These are phyloP conservation scores for Erodium maritimum DNA, from an alignment of 345 rosid species.

Conservation along the genomic window DNA sequence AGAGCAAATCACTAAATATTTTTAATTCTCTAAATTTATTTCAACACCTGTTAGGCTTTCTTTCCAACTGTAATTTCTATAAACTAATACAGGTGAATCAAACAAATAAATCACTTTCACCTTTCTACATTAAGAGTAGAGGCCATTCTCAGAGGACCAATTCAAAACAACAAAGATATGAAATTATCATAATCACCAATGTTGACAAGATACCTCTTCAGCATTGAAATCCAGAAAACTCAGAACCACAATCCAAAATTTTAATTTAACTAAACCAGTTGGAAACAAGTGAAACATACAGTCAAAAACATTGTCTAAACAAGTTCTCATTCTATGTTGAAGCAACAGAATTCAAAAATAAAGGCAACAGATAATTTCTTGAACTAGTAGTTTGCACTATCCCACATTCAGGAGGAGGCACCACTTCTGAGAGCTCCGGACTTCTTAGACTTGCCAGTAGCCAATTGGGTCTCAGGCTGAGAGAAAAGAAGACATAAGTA, in stretches of 20 bases:
- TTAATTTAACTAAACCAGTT: slow-evolving; percentile 9
- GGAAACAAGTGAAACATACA: not conserved
- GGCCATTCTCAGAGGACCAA: too few relatives aligned
- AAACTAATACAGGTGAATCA: too few relatives aligned
- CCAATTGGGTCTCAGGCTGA: slow-evolving; percentile 86
- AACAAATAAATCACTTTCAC: too few relatives aligned
- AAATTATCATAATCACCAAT: too few relatives aligned
- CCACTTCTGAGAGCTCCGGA: slow-evolving; percentile 27
- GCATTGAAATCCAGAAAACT: not conserved
- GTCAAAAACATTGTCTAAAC: slow-evolving; percentile 9
- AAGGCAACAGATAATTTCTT: not conserved
- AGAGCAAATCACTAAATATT: too few relatives aligned
- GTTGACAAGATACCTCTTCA: too few relatives aligned
- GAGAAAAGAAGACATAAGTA: slow-evolving; percentile 3
- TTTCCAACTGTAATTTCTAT: too few relatives aligned
- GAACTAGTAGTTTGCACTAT: not conserved
- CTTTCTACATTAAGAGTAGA: too few relatives aligned
- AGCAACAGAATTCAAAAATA: slow-evolving; percentile 11
- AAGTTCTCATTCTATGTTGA: slow-evolving; percentile 13
- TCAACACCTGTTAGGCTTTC: too few relatives aligned
- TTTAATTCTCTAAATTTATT: too few relatives aligned
- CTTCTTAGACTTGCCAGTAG: slow-evolving; percentile 64
- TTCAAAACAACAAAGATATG: too few relatives aligned
- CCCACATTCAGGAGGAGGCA: slow-evolving; percentile 16
- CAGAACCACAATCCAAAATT: not conserved